Base-by-base conservation (phyloP, 768 basidiomycete species). In the Pisolithus microcarpus region DNA sequence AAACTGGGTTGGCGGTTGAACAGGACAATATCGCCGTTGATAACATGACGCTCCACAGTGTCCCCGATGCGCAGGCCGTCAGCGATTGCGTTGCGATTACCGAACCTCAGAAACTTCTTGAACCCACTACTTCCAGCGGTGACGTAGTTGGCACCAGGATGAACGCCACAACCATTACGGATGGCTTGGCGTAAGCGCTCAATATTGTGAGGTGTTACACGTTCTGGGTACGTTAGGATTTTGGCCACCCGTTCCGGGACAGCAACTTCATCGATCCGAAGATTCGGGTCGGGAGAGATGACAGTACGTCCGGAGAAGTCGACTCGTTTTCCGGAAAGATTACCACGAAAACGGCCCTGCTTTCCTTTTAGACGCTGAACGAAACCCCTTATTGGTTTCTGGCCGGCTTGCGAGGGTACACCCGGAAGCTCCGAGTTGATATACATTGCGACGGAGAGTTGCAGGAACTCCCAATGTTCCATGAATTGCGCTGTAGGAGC, bases 1-100 rank as follows among this genome's bases (percentile, higher is more conserved):
- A 99, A 74, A 81, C 91, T 93, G 5, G 96, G 96, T 62, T 99
- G 96, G 52, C 96, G 92, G 70, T 99, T 99, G 74, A 99, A 99
- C 37, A 99, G 72, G 2, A 96, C 91, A 54, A 99, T 84, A 65
- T 99, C 96, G 37, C 94, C 93, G 64, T 99, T 95, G 31, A 87
- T 73, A 47, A 99, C 75, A 71, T 99, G 96, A 50, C 96, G 76
- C 70, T 99, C 96, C 1, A 99, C 96, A 11, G 87, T 76, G 66
- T 98, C 95, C 1, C 96, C 96, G 48, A 94, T 74, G 49, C 80
- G 76, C 50, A 99, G 66, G 44, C 82, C 78, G 54, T 91, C 89
- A 6, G 95, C 94, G 49, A 91, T 82, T 1, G 82, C 79, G 53
- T 74, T 75, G 43, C 90, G 73, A 60, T 92, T 89, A 3, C 88